Evolutionary conservation across 2,329 filamentous ascomycete genomes (phyloP), one percentile per base, ranked within the genome.

Genomic region (Fusarium annulatum): DNA sequence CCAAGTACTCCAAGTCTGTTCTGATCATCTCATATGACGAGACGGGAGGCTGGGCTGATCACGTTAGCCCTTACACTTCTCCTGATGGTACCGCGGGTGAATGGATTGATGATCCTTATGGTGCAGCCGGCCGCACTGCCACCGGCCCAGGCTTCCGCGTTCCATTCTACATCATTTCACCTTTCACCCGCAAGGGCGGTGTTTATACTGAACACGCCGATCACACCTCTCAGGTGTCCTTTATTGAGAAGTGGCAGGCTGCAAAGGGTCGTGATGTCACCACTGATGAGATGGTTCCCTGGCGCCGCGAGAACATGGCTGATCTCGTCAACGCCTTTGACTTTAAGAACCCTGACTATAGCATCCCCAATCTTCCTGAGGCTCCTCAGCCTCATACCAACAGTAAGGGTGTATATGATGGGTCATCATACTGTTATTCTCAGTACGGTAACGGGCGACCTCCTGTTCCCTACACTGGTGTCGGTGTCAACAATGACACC

Each of bases 251-350:
- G 7, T 67, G 65, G 65, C 65, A 67, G 1, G 63, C 63, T 38
- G 65, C 65, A 2, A 67, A 67, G 30, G 65, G 65, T 11, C 55
- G 65, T 0, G 26, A 67, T 8, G 65, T 67, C 19, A 48, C 34
- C 18, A 42, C 65, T 0, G 55, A 62, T 0, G 28, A 67, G 26
- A 26, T 67, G 16, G 46, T 67, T 4, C 63, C 53, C 1, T 67
- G 65, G 65, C 65, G 65, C 5, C 65, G 63, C 0, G 36, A 67
- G 8, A 67, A 62, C 36, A 67, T 67, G 65, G 65, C 65, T 15
- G 65, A 67, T 36, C 55, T 67, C 0, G 36, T 41, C 26, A 67
- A 67, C 21, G 65, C 65, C 7, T 67, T 67, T 4, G 65, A 67
- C 23, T 67, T 67, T 7, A 39, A 63, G 21, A 65, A 64, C 7